Base-by-base conservation (phyloP, 1,284 basidiomycete genomes). In the Cystobasidium sp. region DNA sequence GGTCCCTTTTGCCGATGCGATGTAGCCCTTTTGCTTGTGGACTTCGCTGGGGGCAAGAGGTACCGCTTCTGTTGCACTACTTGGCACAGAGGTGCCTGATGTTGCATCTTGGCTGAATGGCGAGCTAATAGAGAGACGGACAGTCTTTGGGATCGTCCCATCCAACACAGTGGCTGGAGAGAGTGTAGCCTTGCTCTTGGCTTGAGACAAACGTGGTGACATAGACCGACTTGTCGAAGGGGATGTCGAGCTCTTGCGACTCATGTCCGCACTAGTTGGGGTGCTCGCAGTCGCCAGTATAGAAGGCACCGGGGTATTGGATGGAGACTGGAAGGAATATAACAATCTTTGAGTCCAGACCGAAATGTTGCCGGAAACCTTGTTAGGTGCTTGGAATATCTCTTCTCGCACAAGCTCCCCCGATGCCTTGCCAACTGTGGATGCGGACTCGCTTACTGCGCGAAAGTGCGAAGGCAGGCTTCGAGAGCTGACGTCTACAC, bases 1-100 rank as follows among this genome's bases (percentile, higher is more conserved):
- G 8, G 77, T 73, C 1, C 75, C 76, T 39, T 76, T 75, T 5
- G 77, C 77, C 1, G 55, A 64, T 0, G 76, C 67, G 20, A 71
- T 67, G 59, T 77, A 76, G 18, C 71, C 63, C 22, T 66, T 73
- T 22, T 46, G 62, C 46, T 66, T 73, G 3, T 37, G 37, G 3
- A 47, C 16, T 37, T 61, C 53, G 7, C 39, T 39, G 24, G 18
- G 22, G 5, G 62, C 70, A 6, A 73, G 20, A 3, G 62, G 62
- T 37, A 73, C 39, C 1, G 62, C 70, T 47, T 72, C 70, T 9
- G 20, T 31, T 24, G 47, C 64, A 16, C 22, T 49, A 10, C 22
- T 14, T 22, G 44, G 6, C 37, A 6, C 20, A 24, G 47, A 47
- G 3, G n/a, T 47, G 24, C 9, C 10, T 41, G 37, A 37, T n/a